A percentile compares a stretch with the other conserved stretches of the same genome.
phyloP scores from a whole-genome alignment of 371 early-diverging fungal genomes.

The Mortierella sp. region DNA sequence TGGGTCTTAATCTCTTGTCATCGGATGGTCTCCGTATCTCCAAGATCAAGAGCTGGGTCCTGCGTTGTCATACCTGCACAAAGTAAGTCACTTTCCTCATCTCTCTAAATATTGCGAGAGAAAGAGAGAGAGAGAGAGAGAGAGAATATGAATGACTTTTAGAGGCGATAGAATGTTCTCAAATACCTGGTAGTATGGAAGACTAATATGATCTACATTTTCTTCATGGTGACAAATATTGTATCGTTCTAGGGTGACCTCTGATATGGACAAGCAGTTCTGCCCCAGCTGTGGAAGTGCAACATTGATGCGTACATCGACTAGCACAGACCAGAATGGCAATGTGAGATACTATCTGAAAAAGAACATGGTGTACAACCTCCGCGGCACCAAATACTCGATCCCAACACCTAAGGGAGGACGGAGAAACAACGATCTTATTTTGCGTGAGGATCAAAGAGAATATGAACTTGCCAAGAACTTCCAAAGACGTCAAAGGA shows the following conservation, averaged over 20 bases:
- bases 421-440: constrained; percentile 76
- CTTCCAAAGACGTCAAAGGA: constrained; percentile 64
- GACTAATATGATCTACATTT: no score
- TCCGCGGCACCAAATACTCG: constrained; percentile 90
- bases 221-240: no score
- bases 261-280: constrained; percentile 90
- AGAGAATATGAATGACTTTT: no score
- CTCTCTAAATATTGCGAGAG: constrained; percentile 6
- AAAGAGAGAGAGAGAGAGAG: no score
- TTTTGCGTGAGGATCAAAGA: constrained; percentile 92
- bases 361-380: constrained; percentile 89
- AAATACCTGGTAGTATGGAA: no score
- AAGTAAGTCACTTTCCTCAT: constrained; percentile 62
- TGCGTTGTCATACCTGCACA: constrained; percentile 96
- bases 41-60: constrained; percentile 85
- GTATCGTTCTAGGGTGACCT: constrained; percentile 68
- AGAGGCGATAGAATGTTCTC: no score
- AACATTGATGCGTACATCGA: constrained; percentile 87
- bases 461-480: constrained; percentile 77
- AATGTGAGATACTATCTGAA: constrained; percentile 85
- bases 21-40: constrained; percentile 86
- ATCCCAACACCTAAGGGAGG: constrained; percentile 91
- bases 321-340: constrained; percentile 84
- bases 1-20: constrained; percentile 87
- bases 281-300: constrained; percentile 94